phyloP scores from a whole-genome alignment of 1,284 basidiomycete species.

The Leccinum pallidistipes region DNA sequence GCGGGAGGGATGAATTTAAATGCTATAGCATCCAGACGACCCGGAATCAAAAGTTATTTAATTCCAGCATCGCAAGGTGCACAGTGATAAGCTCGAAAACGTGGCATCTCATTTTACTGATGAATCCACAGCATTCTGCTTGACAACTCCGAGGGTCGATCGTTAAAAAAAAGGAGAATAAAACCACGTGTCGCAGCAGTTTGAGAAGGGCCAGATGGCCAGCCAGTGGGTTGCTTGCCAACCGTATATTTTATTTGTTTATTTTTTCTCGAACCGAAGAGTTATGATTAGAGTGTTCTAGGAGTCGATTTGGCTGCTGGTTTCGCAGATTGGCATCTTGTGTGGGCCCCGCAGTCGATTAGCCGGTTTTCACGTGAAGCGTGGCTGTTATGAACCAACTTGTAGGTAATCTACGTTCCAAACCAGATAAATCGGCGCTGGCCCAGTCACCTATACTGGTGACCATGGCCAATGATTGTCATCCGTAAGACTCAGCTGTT shows the following conservation, averaged over 20 bases:
- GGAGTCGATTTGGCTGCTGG: background rate
- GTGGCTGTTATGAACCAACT: background rate
- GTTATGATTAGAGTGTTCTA: fast-evolving
- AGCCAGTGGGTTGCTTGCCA: background rate
- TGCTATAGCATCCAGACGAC: background rate
- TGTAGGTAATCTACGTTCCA: background rate
- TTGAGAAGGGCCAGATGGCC: background rate
- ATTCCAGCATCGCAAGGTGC: background rate
- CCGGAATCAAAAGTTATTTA: background rate
- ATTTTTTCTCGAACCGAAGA: background rate
- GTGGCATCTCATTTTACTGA: background rate
- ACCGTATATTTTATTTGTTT: too few relatives aligned
- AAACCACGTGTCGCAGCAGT: background rate
- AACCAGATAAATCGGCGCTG: background rate
- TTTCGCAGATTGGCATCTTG: background rate
- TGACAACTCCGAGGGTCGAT: background rate
- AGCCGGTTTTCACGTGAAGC: background rate
- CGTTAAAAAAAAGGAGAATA: background rate
- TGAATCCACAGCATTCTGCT: background rate
- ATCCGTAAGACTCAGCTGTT: background rate
- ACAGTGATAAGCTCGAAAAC: background rate
- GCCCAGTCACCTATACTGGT: background rate
- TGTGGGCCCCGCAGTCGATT: background rate
- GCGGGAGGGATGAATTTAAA: background rate
- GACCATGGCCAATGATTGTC: background rate